Base-by-base conservation (phyloP, 768 basidiomycete genomes). In the Lanmaoa rubissima region DNA sequence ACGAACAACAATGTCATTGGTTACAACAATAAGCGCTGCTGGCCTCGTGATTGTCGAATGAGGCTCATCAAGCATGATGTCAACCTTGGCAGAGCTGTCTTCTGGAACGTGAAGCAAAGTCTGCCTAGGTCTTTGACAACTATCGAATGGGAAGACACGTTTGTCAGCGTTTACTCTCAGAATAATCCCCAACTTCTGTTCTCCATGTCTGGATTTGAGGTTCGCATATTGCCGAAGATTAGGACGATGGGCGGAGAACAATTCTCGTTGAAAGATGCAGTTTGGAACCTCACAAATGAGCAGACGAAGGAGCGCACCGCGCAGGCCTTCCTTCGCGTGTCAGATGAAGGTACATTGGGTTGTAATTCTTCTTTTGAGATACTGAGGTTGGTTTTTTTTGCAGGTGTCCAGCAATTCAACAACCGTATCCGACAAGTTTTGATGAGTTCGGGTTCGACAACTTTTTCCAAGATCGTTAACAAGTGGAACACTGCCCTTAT, bases 21-120 rank as follows among this genome's bases (percentile, higher is more conserved):
- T 1, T 99, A 98, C 75, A 98, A 98, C 78, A 98, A 98, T 79
- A 97, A 96, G 74, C 88, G 94, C 48, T 98, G 97, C 76, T 99
- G 97, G 97, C 97, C 97, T 38, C 84, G 95, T 62, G 97, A 99
- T 74, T 99, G 97, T 73, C 88, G 97, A 57, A 99, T 99, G 97
- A 81, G 97, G 35, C 81, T 99, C 55, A 96, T 97, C 80, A 99
- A 99, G 75, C 97, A 99, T 73, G 97, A 99, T 69, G 97, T 98
- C 74, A 98, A 99, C 73, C 79, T 99, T 44, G 97, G 96, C 21
- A 84, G 97, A 59, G 97, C 97, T 2, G 97, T 98, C 10, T 98
- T 97, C 76, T 99, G 96, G 97, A 98, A 99, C 68, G 92, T 98
- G 72, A 97, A 98, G 76, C 94, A 98, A 73, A 92, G 92, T 63